These are phyloP conservation scores for Phytopythium delawarense DNA, from an alignment of 352 stramenopile genomes.

Conservation along the genomic window DNA sequence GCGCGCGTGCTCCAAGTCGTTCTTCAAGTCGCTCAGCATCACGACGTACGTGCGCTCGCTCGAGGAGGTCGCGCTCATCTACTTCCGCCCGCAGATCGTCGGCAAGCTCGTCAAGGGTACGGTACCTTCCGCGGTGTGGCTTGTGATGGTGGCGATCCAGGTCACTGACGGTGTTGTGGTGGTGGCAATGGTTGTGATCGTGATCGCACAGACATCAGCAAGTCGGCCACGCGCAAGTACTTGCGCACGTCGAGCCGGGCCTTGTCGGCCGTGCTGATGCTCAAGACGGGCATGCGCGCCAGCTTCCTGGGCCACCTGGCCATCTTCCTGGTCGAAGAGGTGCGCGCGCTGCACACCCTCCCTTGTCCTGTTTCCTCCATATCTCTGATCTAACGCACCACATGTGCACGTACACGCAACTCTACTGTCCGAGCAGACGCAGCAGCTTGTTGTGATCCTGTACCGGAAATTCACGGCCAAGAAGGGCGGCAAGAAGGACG, in stretches of 20 bases:
- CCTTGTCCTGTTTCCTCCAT: background rate
- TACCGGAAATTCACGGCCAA: constrained; percentile 49
- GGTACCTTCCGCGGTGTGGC: too few relatives aligned
- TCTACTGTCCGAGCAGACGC: constrained; percentile 28
- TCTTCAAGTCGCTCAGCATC: constrained; percentile 76
- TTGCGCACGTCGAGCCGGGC: constrained; percentile 54
- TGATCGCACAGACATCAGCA: constrained; percentile 49
- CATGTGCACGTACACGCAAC: background rate
- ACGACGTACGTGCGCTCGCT: constrained; percentile 75
- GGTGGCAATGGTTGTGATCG: background rate
- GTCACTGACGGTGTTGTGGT: background rate
- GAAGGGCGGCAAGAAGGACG: constrained; percentile 32
- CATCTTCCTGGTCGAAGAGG: constrained; percentile 84
- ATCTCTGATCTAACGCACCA: too few relatives aligned
- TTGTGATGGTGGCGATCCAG: background rate
- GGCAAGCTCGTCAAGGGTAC: constrained; percentile 82
- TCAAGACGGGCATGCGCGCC: constrained; percentile 77
- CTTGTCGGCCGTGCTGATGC: constrained; percentile 46
- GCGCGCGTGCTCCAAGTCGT: constrained; percentile 48
- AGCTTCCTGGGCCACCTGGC: constrained; percentile 71
- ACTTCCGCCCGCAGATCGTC: constrained; percentile 50
- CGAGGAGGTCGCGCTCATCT: constrained; percentile 57
- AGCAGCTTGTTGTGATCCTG: constrained; percentile 66
- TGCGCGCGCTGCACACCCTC: constrained; percentile 12
- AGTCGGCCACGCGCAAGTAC: constrained; percentile 78